Percentiles rank a stretch among this genome's conserved stretches.
phyloP scores from a whole-genome alignment of 345 rosid species.

The Populus ilicifolia region DNA sequence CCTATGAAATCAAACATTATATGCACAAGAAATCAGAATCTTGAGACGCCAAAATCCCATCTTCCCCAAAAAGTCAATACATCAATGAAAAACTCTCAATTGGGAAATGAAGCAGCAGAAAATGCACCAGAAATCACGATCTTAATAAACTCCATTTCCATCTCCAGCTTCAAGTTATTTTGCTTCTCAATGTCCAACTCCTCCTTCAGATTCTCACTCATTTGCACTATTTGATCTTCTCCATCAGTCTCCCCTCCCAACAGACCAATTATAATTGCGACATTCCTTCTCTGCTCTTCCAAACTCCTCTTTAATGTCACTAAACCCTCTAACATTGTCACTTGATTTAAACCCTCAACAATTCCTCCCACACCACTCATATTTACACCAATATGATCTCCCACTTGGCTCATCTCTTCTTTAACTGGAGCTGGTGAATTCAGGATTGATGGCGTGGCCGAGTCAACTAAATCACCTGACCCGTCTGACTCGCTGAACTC shows the following conservation, averaged over 20 bases:
- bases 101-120: neutral
- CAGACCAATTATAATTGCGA: slow-evolving; percentile 39
- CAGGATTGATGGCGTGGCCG: slow-evolving; percentile 5
- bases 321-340: slow-evolving; percentile 41
- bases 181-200: slow-evolving; percentile 53
- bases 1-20: neutral
- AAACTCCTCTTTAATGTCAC: slow-evolving; percentile 51
- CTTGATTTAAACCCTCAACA: slow-evolving; percentile 23
- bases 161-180: slow-evolving; percentile 42
- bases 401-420: neutral
- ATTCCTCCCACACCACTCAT: neutral
- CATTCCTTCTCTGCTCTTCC: slow-evolving; percentile 60
- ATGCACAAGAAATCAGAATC: neutral
- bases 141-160: slow-evolving; percentile 42
- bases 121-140: slow-evolving; percentile 26
- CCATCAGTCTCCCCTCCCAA: slow-evolving; percentile 49
- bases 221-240: slow-evolving; percentile 48
- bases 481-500: slow-evolving; percentile 1
- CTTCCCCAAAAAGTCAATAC: neutral
- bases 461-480: slow-evolving; percentile 8
- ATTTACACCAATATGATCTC: too few relatives aligned
- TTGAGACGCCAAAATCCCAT: neutral
- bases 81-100: neutral
- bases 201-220: slow-evolving; percentile 42
- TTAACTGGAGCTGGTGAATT: slow-evolving; percentile 8